Evolutionary conservation across 192 early-diverging fungal species (phyloP).

Genomic region (Umbelopsis isabellina): DNA sequence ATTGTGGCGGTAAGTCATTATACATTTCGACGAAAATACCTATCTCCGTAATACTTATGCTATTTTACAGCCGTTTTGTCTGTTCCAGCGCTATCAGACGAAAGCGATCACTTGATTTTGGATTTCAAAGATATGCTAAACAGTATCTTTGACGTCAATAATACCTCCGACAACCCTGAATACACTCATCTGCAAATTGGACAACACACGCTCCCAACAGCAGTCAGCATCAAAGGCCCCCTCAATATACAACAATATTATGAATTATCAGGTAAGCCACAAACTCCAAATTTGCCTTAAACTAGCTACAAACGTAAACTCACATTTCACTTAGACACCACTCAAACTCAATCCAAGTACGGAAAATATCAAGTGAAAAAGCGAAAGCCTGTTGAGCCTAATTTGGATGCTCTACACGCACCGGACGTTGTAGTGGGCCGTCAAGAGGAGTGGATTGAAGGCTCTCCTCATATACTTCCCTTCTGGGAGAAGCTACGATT

Average conservation of each 20-base stretch:
- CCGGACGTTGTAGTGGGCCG: constrained; percentile 58
- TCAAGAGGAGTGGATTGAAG: constrained; percentile 56
- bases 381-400: constrained; percentile 47
- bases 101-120: constrained; percentile 27
- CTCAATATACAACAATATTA: constrained; percentile 50
- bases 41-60: background rate
- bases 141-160: constrained; percentile 36
- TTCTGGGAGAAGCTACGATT: constrained; percentile 63
- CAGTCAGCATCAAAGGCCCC: constrained; percentile 43
- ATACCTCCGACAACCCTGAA: background rate
- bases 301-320: constrained; percentile 23
- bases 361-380: constrained; percentile 58
- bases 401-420: constrained; percentile 43
- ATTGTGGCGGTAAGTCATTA: constrained; percentile 41
- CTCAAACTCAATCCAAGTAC: constrained; percentile 57
- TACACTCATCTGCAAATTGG: constrained; percentile 22
- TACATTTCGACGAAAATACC: background rate
- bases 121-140: constrained; percentile 34
- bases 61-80: constrained; percentile 30
- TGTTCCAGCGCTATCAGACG: constrained; percentile 31
- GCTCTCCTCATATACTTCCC: constrained; percentile 49
- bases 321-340: constrained; percentile 40
- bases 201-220: constrained; percentile 25
- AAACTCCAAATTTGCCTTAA: background rate
- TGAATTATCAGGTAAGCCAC: constrained; percentile 37